Evolutionary conservation across 176 grass and related monocot genomes (phyloP).

Genomic region (Elaeis guineensis): DNA sequence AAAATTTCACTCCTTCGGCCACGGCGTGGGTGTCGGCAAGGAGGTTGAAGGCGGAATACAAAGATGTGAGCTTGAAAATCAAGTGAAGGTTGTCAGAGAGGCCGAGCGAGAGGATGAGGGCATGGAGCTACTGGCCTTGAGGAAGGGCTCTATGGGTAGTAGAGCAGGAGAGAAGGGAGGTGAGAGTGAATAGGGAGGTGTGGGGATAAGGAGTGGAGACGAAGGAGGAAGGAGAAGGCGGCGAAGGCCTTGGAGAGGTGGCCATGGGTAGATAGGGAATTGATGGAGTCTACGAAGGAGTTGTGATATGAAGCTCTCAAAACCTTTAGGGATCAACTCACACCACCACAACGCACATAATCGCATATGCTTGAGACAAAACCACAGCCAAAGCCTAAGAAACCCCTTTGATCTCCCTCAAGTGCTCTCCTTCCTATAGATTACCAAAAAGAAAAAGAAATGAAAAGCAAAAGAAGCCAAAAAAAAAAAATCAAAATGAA

Average conservation of each 20-base stretch:
- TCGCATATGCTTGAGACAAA: too few species aligned
- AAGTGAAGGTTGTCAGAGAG: conserved; percentile 20
- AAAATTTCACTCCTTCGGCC: conserved; percentile 17
- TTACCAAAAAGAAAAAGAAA: too few species aligned
- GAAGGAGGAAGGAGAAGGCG: conserved; percentile 35
- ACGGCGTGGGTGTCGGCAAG: conserved; percentile 25
- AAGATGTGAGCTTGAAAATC: conserved; percentile 27
- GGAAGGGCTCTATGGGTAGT: not conserved
- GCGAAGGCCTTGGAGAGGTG: conserved; percentile 27
- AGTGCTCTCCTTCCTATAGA: too few species aligned
- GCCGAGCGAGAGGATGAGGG: conserved; percentile 37
- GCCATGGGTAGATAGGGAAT: conserved; percentile 9
- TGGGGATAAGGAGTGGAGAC: conserved; percentile 7
- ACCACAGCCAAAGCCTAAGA: too few species aligned
- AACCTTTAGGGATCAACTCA: too few species aligned
- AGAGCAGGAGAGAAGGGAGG: conserved; percentile 16
- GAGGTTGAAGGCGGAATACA: conserved; percentile 27
- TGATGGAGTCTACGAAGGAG: conserved; percentile 3
- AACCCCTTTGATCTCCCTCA: too few species aligned
- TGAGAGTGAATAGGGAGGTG: conserved; percentile 25
- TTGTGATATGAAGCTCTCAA: too few species aligned
- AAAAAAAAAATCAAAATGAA: too few species aligned
- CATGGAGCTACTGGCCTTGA: conserved; percentile 16
- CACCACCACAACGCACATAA: too few species aligned
- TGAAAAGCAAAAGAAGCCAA: too few species aligned